phyloP scores from a whole-genome alignment of 768 basidiomycete genomes.

The Calocybe cyanea region DNA sequence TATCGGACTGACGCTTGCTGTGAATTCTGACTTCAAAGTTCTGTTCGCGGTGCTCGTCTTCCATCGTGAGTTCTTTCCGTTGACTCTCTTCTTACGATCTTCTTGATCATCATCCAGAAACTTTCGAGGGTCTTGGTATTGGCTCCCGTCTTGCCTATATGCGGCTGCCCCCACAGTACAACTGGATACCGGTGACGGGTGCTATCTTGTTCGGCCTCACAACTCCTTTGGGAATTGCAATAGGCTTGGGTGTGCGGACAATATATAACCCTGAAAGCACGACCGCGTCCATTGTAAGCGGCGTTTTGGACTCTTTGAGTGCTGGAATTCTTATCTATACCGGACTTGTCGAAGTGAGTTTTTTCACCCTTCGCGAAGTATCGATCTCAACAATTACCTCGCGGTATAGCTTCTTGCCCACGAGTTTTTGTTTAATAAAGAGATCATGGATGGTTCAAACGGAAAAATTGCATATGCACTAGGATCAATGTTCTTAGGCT shows the following conservation, averaged over 20 bases:
- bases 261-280: constrained; percentile 81
- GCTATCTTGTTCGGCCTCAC: constrained; percentile 70
- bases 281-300: constrained; percentile 78
- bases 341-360: constrained; percentile 55
- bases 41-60: constrained; percentile 90
- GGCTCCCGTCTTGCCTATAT: constrained; percentile 87
- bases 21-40: constrained; percentile 72
- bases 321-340: constrained; percentile 89
- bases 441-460: constrained; percentile 73
- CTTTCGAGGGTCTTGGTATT: constrained; percentile 91
- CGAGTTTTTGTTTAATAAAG: constrained; percentile 88
- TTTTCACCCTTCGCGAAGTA: neutral
- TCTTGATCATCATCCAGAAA: constrained; percentile 55
- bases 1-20: constrained; percentile 90
- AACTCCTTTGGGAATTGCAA: constrained; percentile 87
- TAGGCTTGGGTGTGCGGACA: constrained; percentile 68
- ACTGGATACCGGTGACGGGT: constrained; percentile 53
- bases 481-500: constrained; percentile 76
- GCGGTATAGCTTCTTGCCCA: constrained; percentile 75
- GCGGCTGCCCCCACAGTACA: constrained; percentile 49
- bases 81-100: constrained; percentile 2
- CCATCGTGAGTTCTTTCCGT: constrained; percentile 63
- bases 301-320: constrained; percentile 80
- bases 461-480: constrained; percentile 68
- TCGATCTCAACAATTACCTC: neutral